These are phyloP conservation scores for Tuber indicum DNA, from an alignment of 495 filamentous ascomycete genomes.

Conservation along the genomic window DNA sequence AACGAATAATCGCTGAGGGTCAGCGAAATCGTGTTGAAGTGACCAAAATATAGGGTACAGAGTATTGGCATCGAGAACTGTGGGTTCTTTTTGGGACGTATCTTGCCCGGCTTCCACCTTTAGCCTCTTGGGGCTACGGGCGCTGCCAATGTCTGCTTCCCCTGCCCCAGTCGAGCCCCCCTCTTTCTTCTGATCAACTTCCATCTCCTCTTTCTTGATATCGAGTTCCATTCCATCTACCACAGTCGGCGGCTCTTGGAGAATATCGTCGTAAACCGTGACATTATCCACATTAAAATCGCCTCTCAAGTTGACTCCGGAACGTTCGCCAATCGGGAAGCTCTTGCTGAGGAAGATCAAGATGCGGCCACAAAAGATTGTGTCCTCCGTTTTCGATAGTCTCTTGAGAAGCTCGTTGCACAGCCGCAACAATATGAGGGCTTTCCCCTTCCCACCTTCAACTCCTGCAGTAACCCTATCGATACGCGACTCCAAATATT, in stretches of 20 bases:
- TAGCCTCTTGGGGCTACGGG: conserved; percentile 44
- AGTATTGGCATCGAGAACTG: conserved; percentile 56
- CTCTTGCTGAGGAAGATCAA: conserved; percentile 98
- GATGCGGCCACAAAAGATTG: conserved; percentile 91
- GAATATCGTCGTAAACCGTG: conserved; percentile 67
- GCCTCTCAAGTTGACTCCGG: conserved; percentile 90
- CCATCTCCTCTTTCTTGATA: conserved; percentile 36
- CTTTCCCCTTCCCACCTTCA: conserved; percentile 55
- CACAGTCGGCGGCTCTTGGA: conserved; percentile 48
- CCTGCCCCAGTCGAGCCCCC: conserved; percentile 34
- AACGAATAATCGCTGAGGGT: conserved; percentile 74
- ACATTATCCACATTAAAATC: conserved; percentile 96
- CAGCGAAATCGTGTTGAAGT: conserved; percentile 83
- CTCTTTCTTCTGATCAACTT: conserved; percentile 23
- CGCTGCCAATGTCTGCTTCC: conserved; percentile 41
- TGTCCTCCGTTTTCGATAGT: conserved; percentile 87
- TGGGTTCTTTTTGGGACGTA: conserved; percentile 41
- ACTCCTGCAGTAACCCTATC: conserved; percentile 69
- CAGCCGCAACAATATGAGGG: conserved; percentile 75
- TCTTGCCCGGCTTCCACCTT: conserved; percentile 50
- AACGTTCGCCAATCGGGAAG: conserved; percentile 90
- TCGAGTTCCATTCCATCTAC: conserved; percentile 61
- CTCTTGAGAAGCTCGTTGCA: conserved; percentile 93
- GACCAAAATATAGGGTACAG: conserved; percentile 94
- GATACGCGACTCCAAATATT: conserved; percentile 85